Base-by-base conservation (phyloP, 2,329 filamentous ascomycete species). In the Neodidymelliopsis sp. region DNA sequence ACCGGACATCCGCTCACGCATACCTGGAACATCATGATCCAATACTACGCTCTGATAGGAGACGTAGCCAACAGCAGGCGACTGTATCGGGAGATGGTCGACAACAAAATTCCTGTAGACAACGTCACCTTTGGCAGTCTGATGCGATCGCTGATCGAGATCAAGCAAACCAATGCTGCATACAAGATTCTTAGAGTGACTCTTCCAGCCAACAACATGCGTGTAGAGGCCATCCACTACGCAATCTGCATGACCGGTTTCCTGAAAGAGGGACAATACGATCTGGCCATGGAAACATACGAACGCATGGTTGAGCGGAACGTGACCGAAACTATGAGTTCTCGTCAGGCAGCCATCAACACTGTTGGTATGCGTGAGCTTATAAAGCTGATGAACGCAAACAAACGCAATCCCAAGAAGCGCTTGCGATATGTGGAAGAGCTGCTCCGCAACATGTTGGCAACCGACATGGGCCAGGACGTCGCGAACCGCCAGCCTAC, bases 21-120 rank as follows among this genome's bases (percentile, higher is more conserved):
- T 23, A 83, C 91, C 65, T 97, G 90, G 89, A 96, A 97, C 65
- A 79, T 84, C 42, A 74, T 97, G 23, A 76, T 97, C 4, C 79
- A 81, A 46, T 83, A 87, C 52, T 81, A 91, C 67, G 89, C 89
- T 6, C 75, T 83, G 45, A 79, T 82, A 6, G 82, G 87, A 45
- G 80, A 88, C 52, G 62, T 85, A 20, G 67, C 76, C 16, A 77
- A 76, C n/a, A 77, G 81, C 12, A 77, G 81, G 55, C 75, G 77
- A 42, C 69, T 84, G 3, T 82, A 85, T 56, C 71, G 74, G 22
- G 75, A 76, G 43, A 88, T 89, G 83, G 71, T 78, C 35, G 64
- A 75, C 4, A 69, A 75, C 29, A 70, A 76, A 0, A 72, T 88
- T 23, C 69, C 73, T 22, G 75, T 80, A 8, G 80, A 88, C 61